These are phyloP conservation scores for Meyerozyma carpophila DNA, from an alignment of 1,139 yeast species.

Conservation along the genomic window DNA sequence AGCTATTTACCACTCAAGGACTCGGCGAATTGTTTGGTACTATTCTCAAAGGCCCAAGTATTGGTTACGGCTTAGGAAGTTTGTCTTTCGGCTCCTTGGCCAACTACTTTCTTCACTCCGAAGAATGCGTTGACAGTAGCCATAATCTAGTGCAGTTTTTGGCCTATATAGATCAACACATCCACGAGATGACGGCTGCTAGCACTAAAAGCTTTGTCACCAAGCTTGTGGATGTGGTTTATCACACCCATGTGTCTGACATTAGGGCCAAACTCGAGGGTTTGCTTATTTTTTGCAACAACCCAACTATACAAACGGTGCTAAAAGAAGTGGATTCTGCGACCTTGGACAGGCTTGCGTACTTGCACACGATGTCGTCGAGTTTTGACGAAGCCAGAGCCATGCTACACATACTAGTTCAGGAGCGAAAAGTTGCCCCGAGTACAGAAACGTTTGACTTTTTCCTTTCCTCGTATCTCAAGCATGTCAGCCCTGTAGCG, in stretches of 20 bases:
- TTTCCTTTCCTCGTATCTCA: constrained; percentile 7
- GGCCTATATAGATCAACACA: neutral
- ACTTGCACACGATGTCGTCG: constrained; percentile 16
- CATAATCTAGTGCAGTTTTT: neutral
- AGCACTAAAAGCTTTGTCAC: neutral
- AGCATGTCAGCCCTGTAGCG: neutral
- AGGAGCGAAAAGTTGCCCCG: constrained; percentile 19
- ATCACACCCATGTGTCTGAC: constrained; percentile 8
- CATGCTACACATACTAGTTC: constrained; percentile 16
- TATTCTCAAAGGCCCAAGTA: neutral
- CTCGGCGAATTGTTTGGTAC: constrained; percentile 12
- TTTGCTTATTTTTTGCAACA: neutral
- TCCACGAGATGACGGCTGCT: neutral
- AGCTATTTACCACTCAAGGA: constrained; percentile 15
- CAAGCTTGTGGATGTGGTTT: constrained; percentile 9
- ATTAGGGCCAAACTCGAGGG: constrained; percentile 6
- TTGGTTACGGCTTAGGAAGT: neutral
- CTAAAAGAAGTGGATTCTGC: constrained; percentile 15
- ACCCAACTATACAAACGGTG: constrained; percentile 6
- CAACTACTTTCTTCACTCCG: neutral
- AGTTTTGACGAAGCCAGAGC: constrained; percentile 15
- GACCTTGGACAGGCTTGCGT: constrained; percentile 23
- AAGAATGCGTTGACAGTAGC: neutral
- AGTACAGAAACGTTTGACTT: constrained; percentile 19
- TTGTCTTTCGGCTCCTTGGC: neutral